Evolutionary conservation across 2,329 filamentous ascomycete species (phyloP).

Genomic region (Pyrenochaeta sp.): DNA sequence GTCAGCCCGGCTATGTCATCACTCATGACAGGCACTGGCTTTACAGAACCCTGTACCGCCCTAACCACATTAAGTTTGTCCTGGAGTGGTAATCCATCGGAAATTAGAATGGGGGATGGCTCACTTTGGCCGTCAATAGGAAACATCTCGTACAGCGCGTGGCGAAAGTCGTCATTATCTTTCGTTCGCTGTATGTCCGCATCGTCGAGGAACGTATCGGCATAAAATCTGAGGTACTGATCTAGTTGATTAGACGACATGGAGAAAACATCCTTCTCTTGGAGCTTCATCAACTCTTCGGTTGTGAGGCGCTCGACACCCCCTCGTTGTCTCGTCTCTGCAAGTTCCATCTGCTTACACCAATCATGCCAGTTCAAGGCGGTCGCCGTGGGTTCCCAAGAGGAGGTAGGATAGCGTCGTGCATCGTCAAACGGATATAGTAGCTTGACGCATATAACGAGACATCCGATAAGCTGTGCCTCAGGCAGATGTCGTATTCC

Average conservation of each 20-base stretch:
- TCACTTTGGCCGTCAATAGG: constrained; percentile 35
- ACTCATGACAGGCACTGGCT: constrained; percentile 49
- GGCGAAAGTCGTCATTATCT: constrained; percentile 51
- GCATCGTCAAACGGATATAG: constrained; percentile 76
- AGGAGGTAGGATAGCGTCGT: constrained; percentile 59
- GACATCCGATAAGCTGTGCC: constrained; percentile 71
- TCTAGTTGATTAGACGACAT: constrained; percentile 72
- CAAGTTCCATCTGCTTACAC: constrained; percentile 49
- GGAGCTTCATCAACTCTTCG: constrained; percentile 61
- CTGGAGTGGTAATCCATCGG: constrained; percentile 39
- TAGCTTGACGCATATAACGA: constrained; percentile 81
- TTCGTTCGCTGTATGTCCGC: constrained; percentile 45
- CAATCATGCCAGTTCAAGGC: constrained; percentile 77
- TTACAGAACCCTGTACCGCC: constrained; percentile 54
- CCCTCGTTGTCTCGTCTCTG: constrained; percentile 10
- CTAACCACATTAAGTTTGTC: constrained; percentile 49
- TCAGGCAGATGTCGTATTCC: constrained; percentile 65
- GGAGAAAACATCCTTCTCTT: constrained; percentile 67
- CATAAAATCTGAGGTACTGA: constrained; percentile 82
- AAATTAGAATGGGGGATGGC: constrained; percentile 3
- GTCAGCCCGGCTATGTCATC: constrained; percentile 41
- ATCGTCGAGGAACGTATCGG: constrained; percentile 66
- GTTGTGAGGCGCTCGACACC: constrained; percentile 37
- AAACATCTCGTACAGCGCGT: constrained; percentile 54
- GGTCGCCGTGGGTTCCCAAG: constrained; percentile 66